Evolutionary conservation across 805 yeast species (phyloP).

Genomic region (Torulaspora franciscae): DNA sequence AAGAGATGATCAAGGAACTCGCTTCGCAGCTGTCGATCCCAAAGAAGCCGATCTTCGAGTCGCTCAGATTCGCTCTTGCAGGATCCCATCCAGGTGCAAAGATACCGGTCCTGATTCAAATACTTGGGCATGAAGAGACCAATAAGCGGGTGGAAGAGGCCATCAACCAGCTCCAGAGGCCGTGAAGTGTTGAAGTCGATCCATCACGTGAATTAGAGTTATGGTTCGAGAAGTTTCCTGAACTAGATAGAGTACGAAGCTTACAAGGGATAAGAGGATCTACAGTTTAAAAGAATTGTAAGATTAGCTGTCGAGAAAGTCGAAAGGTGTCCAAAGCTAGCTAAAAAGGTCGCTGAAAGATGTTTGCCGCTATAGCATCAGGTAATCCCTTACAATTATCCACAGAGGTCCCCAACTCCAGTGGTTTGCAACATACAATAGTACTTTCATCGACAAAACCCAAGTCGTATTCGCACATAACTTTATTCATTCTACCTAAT

Average conservation of each 20-base stretch:
- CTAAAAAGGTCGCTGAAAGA: slow-evolving; percentile 3
- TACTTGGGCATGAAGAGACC: slow-evolving; percentile 47
- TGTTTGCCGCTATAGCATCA: slow-evolving; percentile 40
- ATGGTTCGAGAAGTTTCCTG: slow-evolving; percentile 16
- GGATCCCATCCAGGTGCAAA: slow-evolving; percentile 69
- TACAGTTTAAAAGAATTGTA: background rate
- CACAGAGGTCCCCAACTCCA: slow-evolving; percentile 36
- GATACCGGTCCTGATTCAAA: slow-evolving; percentile 50
- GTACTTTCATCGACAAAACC: slow-evolving; percentile 36
- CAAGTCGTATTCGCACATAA: slow-evolving; percentile 56
- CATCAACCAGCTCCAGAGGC: slow-evolving; percentile 4
- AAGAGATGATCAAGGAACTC: slow-evolving; percentile 8
- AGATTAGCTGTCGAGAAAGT: background rate
- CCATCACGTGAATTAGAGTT: slow-evolving; percentile 9
- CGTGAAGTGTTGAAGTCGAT: background rate
- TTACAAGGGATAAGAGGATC: background rate
- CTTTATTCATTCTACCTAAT: slow-evolving; percentile 82
- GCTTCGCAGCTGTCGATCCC: background rate
- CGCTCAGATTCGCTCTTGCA: slow-evolving; percentile 62
- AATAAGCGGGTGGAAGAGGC: slow-evolving; percentile 29
- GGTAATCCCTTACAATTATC: slow-evolving; percentile 38
- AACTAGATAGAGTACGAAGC: background rate
- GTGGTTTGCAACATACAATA: slow-evolving; percentile 36
- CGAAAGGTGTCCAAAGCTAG: too few relatives aligned
- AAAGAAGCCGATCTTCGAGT: slow-evolving; percentile 44